Base-by-base conservation (phyloP, 371 early-diverging fungal species). In the Actinomortierella ambigua region DNA sequence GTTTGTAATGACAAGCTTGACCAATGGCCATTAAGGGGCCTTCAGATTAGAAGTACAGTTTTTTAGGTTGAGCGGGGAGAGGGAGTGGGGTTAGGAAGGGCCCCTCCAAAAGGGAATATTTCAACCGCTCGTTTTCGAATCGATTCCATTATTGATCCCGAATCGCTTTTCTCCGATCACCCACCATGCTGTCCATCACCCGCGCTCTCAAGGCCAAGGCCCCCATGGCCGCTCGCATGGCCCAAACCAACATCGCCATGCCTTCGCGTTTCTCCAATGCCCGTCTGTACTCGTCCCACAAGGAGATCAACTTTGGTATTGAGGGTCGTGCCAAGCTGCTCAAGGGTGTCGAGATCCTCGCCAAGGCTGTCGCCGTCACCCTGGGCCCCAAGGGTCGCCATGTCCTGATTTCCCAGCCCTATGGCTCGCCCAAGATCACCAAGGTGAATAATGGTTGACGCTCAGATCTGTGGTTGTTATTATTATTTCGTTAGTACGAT, bases 361-460 rank as follows among this genome's bases (percentile, higher is more conserved):
- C 98, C 76, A 93, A 91, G 79, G 97, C 98, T 28, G 98, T 98
- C 29, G 98, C 98, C 43, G 95, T 95, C 68, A 98, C 98, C 46
- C 88, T 98, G 42, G 98, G 98, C 55, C 98, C 98, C 62, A 96
- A 96, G 87, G 98, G 98, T 63, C 90, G 98, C 70, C 97, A 96
- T 76, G 98, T 98, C 39, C 84, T 98, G 65, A 98, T 98, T 77
- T 95, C 97, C 71, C 98, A 98, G 79, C 80, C 96, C 51, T 98
- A 95, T 67, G 98, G 98, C 40, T 87, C 92, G 47, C 98, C 98
- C 78, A 98, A 97, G 88, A 98, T 98, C 81, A 98, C 98, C 77
- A 98, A 98, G 73, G 73, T 73, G 65, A 47, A 17, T 15, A 5
- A 50, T 20, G n/a, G 18, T 50, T 47, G 11, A 28, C 48, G 44